Evolutionary conservation across 2,329 filamentous ascomycete species (phyloP), one percentile per base, ranked within the genome.

Genomic region (Microthyrium microscopicum): DNA sequence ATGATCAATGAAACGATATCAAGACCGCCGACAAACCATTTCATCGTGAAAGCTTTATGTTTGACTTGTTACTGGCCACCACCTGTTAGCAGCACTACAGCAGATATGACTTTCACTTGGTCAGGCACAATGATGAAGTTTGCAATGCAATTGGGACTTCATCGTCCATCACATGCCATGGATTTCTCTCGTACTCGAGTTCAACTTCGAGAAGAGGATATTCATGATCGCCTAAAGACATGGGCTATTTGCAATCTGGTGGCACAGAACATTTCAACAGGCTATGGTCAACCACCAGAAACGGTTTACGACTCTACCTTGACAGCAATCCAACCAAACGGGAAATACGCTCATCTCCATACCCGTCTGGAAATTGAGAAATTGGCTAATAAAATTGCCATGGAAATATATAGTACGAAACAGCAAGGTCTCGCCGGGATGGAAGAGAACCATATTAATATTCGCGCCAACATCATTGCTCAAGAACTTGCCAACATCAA

Each of bases 191-290:
- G 79, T 31, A 75, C 79, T 19, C 76, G 72, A 2, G 64, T 81
- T 20, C 75, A 84, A 42, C 61, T 87, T 25, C 77, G 79, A 44
- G 77, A 77, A 45, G 79, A 85, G 48, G 79, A 85, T 45, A 68
- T 85, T 37, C 70, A 78, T 42, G 80, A 89, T 47, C 68, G 81
- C 24, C 70, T 85, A 27, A 72, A 73, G 32, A 87, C 80, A 2
- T 89, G 80, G 80, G 80, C 80, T 2, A 77, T 82, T 4, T 83
- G 79, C 58, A 89, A 89, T 48, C 78, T 87, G 41, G 80, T 85
- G 21, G 75, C 79, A 16, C 80, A 87, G 44, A 68, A 73, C 36
- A 71, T 85, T 27, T 79, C 78, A n/a, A 87, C 81, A 4, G 80
- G 80, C 15, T 82, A 84, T 45, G 80, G 80, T 5, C 80, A 85